Base-by-base conservation (phyloP, 2,329 filamentous ascomycete genomes). In the Eutypella sp. region DNA sequence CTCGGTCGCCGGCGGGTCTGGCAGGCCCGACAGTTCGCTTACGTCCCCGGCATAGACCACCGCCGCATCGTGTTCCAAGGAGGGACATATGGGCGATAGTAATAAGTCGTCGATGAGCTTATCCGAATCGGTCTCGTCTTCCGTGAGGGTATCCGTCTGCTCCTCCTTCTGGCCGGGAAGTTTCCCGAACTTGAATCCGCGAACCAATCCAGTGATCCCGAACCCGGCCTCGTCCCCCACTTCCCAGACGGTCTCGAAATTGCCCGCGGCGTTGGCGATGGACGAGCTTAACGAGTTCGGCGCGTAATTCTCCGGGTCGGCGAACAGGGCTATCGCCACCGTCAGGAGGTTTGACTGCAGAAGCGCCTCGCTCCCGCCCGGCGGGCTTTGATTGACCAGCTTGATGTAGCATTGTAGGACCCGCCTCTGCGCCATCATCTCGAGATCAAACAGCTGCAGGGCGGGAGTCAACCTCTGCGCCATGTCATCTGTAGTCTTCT, bases 331-430 rank as follows among this genome's bases (percentile, higher is more conserved):
- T 23, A 96, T 87, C 1, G 91, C 90, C 19, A 96, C 75, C 1
- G 91, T 93, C 31, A 99, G 75, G 8, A 99, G 75, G 57, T 95
- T 97, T 0, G 92, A 95, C 59, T 97, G 90, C 20, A 95, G 74
- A 9, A 97, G 76, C 2, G 89, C 82, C 65, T 99, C 93, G 45
- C 84, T 87, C 49, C 88, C 88, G 34, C 88, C 89, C 15, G 85
- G 79, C 31, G 93, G 89, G 57, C 89, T 95, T 42, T 95, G 78
- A 57, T 89, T 91, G 18, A 97, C 85, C 31, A 99, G 76, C 66
- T 92, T 92, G 29, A 88, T 87, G 62, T 96, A 99, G 64, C 91
- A 97, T 66, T 99, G 92, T 45, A 99, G 75, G 3, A 99, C 91
- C 57, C 93, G 82, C 47, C 93, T 79, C 56, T 95, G 86, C 11